These are phyloP conservation scores for Phytopythium mirpurense DNA, from an alignment of 352 stramenopile species.

Conservation along the genomic window DNA sequence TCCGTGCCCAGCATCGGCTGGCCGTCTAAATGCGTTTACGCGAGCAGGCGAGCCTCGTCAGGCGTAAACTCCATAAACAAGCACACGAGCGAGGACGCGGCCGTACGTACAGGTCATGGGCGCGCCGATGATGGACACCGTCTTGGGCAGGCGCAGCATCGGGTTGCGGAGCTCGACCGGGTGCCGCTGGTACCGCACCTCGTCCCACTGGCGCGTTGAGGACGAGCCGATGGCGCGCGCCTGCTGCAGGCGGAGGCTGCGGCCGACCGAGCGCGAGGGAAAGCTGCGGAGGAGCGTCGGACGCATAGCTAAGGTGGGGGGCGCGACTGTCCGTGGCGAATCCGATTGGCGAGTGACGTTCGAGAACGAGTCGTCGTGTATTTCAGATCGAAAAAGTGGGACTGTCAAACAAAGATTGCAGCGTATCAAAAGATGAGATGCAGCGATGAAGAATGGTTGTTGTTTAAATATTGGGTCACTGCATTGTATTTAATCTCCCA, in stretches of 20 bases:
- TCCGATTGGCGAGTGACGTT: not conserved
- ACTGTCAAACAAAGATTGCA: not conserved
- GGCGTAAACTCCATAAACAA: slow-evolving; percentile 1
- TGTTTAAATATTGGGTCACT: not conserved
- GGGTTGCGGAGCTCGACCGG: slow-evolving; percentile 45
- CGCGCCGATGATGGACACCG: slow-evolving; percentile 77
- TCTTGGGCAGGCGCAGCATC: slow-evolving; percentile 51
- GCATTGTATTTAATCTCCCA: too few species aligned
- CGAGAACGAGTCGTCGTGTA: too few species aligned
- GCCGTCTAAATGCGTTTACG: too few species aligned
- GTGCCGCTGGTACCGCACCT: slow-evolving; percentile 66
- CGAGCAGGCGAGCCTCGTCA: slow-evolving; percentile 1
- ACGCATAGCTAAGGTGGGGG: not conserved
- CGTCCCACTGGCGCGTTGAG: slow-evolving; percentile 37
- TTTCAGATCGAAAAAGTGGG: too few species aligned
- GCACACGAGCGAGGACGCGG: not conserved
- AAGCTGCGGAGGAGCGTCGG: not conserved
- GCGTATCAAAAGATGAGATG: slow-evolving; percentile 5
- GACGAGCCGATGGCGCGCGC: slow-evolving; percentile 52
- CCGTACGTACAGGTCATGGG: slow-evolving; percentile 75
- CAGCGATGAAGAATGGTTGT: not conserved
- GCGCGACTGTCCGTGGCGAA: not conserved
- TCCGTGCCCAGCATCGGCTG: slow-evolving; percentile 80
- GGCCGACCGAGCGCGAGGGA: slow-evolving; percentile 1
- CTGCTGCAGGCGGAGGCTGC: slow-evolving; percentile 6